Evolutionary conservation across 805 yeast species (phyloP).

Genomic region (Candida orba): DNA sequence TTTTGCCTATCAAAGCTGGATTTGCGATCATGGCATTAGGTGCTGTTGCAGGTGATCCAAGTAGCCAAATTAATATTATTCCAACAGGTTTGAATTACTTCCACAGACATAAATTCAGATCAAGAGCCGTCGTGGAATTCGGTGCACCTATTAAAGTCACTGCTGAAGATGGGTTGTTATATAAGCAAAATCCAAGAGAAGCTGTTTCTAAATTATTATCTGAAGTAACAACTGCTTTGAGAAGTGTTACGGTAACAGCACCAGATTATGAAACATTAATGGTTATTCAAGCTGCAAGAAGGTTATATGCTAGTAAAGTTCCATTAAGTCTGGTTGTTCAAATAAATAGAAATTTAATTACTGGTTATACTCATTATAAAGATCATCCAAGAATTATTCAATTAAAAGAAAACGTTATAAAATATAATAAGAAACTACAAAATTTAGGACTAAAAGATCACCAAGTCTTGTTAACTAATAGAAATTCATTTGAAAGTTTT

Average conservation of each 20-base stretch:
- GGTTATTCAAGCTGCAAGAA: conserved; percentile 90
- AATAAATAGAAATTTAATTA: conserved; percentile 79
- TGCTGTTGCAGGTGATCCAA: conserved; percentile 72
- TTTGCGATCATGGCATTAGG: conserved; percentile 98
- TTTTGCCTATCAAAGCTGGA: conserved; percentile 91
- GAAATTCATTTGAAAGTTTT: conserved; percentile 40
- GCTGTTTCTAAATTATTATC: conserved; percentile 71
- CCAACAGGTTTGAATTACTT: conserved; percentile 97
- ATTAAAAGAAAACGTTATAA: conserved; percentile 54
- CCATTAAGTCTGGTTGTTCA: conserved; percentile 79
- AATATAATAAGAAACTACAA: conserved; percentile 59
- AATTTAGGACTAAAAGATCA: conserved; percentile 65
- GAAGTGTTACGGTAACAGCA: conserved; percentile 87
- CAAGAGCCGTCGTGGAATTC: conserved; percentile 90
- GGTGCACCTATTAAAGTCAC: conserved; percentile 77
- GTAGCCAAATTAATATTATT: conserved; percentile 72
- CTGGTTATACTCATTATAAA: conserved; percentile 72
- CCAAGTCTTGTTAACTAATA: conserved; percentile 51
- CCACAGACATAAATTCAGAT: conserved; percentile 88
- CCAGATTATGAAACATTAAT: conserved; percentile 89
- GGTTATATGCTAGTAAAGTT: conserved; percentile 65
- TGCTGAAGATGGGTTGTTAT: conserved; percentile 52
- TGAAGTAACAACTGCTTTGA: conserved; percentile 64
- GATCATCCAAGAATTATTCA: conserved; percentile 62
- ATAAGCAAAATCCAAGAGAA: conserved; percentile 60